Base-by-base conservation (phyloP, 495 filamentous ascomycete genomes). In the Tricharina praecox region DNA sequence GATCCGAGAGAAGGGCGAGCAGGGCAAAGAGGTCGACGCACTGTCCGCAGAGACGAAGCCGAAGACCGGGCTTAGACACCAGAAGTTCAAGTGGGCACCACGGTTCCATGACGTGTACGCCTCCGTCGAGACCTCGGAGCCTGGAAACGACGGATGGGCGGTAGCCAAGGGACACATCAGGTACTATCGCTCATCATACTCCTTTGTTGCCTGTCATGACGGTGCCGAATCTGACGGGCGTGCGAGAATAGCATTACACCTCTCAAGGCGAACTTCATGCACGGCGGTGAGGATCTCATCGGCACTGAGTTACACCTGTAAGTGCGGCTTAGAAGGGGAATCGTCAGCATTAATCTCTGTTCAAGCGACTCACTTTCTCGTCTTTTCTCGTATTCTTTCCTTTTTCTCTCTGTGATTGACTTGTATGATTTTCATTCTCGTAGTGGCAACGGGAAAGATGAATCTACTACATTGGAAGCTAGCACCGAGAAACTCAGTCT, bases 141-240 rank as follows among this genome's bases (percentile, higher is more conserved):
- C 85, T 13, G 90, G 90, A 19, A 92, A 87, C 63, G 90, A 97
- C 69, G 90, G 90, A 28, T 95, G 88, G 90, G 78, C 77, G 11
- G 81, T 97, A 10, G 81, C 81, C 62, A 77, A 87, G 62, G 81
- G 84, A 34, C 79, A 80, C 66, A 85, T 86, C 3, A 93, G 86
- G 85, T 92, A 63, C n/a, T n/a, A n/a, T n/a, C n/a, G n/a, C 55
- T 70, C 70, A 43, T 33, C 7, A 16, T 34, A 26, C 37, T n/a
- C n/a, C n/a, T n/a, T n/a, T n/a, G n/a, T n/a, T n/a, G 9, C 18
- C 10, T 19, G 7, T 11, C 36, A n/a, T 35, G 36, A 7, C 33
- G n/a, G n/a, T n/a, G n/a, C n/a, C n/a, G n/a, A n/a, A n/a, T n/a
- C n/a, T 13, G 10, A 18, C 11, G 18, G 23, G n/a, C n/a, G n/a